Conservation (phyloP, 495 filamentous ascomycete genomes). For the Penicillium waksmanii region DNA sequence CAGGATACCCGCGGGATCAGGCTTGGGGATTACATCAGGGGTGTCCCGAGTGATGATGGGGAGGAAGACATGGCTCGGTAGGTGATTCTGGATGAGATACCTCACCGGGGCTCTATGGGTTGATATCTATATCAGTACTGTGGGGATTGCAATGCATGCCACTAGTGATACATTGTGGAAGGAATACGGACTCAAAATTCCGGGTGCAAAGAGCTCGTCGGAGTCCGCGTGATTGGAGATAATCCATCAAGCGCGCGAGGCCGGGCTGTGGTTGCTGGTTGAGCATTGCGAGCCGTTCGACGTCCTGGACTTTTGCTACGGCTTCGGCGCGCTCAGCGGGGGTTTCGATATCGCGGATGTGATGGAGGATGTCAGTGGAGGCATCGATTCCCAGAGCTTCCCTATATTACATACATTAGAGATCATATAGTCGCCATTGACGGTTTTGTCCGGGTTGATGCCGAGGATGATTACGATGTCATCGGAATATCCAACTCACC, state of each 20-base stretch:
- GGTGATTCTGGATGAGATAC: conserved; percentile 75
- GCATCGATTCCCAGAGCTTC: conserved; percentile 67
- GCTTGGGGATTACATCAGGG: conserved; percentile 73
- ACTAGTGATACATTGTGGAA: background rate
- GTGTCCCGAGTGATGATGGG: conserved; percentile 88
- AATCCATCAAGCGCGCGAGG: conserved; percentile 72
- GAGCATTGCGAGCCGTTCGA: conserved; percentile 80
- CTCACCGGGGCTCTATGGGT: conserved; percentile 58
- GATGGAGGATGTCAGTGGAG: conserved; percentile 79
- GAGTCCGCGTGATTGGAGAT: conserved; percentile 67
- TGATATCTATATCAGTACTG: conserved; percentile 3
- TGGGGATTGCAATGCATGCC: too few species aligned
- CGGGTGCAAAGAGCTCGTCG: conserved; percentile 88
- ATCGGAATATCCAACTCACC: conserved; percentile 44
- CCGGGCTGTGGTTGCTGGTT: conserved; percentile 81
- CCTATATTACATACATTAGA: conserved; percentile 33
- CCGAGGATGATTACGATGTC: background rate
- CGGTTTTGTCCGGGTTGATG: background rate
- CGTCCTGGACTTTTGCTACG: conserved; percentile 70
- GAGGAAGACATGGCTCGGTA: conserved; percentile 65
- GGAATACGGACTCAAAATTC: conserved; percentile 74
- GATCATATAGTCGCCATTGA: background rate
- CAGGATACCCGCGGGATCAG: conserved; percentile 83
- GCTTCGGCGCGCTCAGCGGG: conserved; percentile 61
- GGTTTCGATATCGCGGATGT: conserved; percentile 74